phyloP scores from a whole-genome alignment of 306 rosid genomes.

The Lithocarpus polystachyus region DNA sequence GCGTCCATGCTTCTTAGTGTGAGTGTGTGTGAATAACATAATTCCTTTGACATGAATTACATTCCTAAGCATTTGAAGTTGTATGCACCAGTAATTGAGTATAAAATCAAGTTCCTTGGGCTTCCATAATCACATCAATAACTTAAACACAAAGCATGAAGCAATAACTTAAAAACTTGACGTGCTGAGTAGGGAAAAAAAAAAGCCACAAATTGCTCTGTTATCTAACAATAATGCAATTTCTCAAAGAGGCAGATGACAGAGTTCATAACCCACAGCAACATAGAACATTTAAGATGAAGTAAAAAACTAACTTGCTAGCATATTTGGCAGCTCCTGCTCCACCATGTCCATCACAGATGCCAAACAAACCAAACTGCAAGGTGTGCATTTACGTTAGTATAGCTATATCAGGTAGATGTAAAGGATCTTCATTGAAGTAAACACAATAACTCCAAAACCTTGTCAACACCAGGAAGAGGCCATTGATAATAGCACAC shows the following conservation, averaged over 20 bases:
- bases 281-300: slow-evolving; percentile 28
- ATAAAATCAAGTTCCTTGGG: background rate
- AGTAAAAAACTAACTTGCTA: slow-evolving; percentile 74
- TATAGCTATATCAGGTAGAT: slow-evolving; percentile 31
- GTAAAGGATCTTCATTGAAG: slow-evolving; percentile 13
- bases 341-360: slow-evolving; percentile 98
- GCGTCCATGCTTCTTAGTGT: too few relatives aligned
- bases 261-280: slow-evolving; percentile 13
- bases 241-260: background rate
- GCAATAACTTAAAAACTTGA: background rate
- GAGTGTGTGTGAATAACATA: too few relatives aligned
- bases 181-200: background rate
- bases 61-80: too few relatives aligned
- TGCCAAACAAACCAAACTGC: slow-evolving; percentile 92
- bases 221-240: background rate
- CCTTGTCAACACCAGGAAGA: slow-evolving; percentile 90
- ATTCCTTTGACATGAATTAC: too few relatives aligned
- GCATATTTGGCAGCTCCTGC: slow-evolving; percentile 87
- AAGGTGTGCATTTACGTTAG: slow-evolving; percentile 32
- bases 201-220: background rate
- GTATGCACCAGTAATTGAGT: background rate
- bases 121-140: background rate
- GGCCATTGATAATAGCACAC: slow-evolving; percentile 94
- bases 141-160: background rate
- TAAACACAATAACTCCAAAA: slow-evolving; percentile 28